Evolutionary conservation across 129 eudicot genomes (phyloP), one percentile per base, ranked within the genome.

Genomic region (Deinandra increscens): DNA sequence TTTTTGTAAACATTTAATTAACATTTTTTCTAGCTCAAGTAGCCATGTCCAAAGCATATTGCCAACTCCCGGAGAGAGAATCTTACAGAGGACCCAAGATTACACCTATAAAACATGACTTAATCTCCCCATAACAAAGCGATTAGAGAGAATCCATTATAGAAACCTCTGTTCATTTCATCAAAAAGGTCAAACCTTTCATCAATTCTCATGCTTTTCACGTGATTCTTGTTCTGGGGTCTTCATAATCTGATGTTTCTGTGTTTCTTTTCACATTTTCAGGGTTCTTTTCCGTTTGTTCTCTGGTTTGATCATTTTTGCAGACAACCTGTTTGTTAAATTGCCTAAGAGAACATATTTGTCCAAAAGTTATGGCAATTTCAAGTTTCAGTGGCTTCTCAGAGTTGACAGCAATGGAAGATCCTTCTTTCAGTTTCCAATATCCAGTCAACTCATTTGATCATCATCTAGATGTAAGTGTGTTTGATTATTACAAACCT

Each of bases 381-480:
- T 72, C 95, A 17, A 76, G 72, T 48, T 68, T 83, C 56, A 81
- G 82, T 63, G 81, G 84, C 60, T 81, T 81, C 5, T 70, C 84
- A 29, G 96, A 85, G 64, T 4, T 83, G 72, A 79, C 79, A 79
- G 86, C 84, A 69, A 77, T 84, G 82, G 96, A 85, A 29, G 90
- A 86, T 26, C 58, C 75, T n/a, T 51, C 79, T 8, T 77, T 82
- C 70, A 62, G 49, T 34, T 76, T 81, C 49, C 86, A 81, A 11
- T 80, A 74, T 85, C 84, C 84, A 11, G 61, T 84, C 61, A 84
- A 76, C 76, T 72, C 84, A 18, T 64, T 80, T 37, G 83, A 84
- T 58, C 73, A 85, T 71, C 88, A 84, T 34, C 76, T 89, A 7
- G 71, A 43, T 34, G 19, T 37, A 1, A 49, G 58, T 61, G 81